phyloP scores from a whole-genome alignment of 1,284 basidiomycete species.

The Exobasidium rhododendri region DNA sequence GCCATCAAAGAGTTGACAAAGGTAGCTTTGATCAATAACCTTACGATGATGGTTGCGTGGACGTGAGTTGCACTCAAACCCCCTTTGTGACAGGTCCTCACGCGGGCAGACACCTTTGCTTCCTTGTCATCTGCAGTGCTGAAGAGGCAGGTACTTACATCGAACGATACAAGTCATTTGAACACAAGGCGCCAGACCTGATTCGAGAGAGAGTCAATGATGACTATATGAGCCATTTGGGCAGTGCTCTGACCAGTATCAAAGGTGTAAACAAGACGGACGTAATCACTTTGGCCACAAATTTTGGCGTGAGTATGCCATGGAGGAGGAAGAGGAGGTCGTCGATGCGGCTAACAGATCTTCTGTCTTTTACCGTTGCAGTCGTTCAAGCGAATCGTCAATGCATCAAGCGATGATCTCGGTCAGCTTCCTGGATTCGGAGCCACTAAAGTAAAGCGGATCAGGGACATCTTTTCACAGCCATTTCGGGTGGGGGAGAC shows the following conservation, averaged over 20 bases:
- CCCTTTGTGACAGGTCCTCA: neutral
- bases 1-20: conserved; percentile 90
- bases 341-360: neutral
- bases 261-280: conserved; percentile 97
- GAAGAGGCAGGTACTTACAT: conserved; percentile 93
- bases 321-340: conserved; percentile 1
- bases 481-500: conserved; percentile 60
- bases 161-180: conserved; percentile 84
- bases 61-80: conserved; percentile 74
- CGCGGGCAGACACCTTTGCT: neutral
- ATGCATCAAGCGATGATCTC: conserved; percentile 65
- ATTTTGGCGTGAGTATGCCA: conserved; percentile 87
- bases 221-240: conserved; percentile 76
- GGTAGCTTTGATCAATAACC: conserved; percentile 72
- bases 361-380: too few species aligned
- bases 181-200: conserved; percentile 85
- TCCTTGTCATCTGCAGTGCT: conserved; percentile 59
- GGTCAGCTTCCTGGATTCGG: conserved; percentile 87
- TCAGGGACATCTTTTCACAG: conserved; percentile 60
- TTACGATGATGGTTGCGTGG: conserved; percentile 89
- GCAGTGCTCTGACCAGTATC: conserved; percentile 81
- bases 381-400: conserved; percentile 68
- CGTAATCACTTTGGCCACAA: conserved; percentile 83
- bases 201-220: conserved; percentile 92
- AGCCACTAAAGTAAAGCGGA: conserved; percentile 78